Conservation (phyloP, 2,329 filamentous ascomycete species). For the Diaporthe amygdali region DNA sequence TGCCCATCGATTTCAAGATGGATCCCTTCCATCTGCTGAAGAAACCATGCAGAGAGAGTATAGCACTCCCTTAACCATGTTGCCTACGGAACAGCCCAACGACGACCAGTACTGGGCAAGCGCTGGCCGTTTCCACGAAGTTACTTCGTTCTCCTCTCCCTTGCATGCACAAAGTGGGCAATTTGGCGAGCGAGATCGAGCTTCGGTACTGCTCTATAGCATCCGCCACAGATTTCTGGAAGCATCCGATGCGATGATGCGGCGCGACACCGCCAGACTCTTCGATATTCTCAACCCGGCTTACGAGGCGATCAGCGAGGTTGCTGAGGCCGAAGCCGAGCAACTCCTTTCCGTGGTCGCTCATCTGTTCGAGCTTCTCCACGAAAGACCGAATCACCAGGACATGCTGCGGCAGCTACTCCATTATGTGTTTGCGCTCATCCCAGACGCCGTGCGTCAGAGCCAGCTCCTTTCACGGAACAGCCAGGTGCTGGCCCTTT, state of each 20-base stretch:
- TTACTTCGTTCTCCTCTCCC: neutral
- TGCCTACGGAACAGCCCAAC: neutral
- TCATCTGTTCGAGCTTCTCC: neutral
- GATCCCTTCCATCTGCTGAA: neutral
- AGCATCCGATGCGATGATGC: neutral
- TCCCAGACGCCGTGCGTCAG: neutral
- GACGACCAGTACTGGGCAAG: neutral
- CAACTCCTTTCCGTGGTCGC: neutral
- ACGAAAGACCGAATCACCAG: neutral
- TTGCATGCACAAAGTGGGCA: neutral
- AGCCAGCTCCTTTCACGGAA: neutral
- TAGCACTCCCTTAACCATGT: neutral
- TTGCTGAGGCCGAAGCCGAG: neutral
- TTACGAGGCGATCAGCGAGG: neutral
- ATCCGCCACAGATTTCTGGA: neutral
- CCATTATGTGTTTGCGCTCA: neutral
- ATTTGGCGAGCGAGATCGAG: neutral
- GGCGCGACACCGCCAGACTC: neutral
- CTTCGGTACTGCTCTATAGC: neutral
- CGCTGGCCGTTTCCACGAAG: neutral
- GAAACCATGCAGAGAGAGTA: neutral
- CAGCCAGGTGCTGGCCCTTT: neutral
- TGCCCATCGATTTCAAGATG: neutral
- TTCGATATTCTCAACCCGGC: constrained; percentile 5
- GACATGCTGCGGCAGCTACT: constrained; percentile 2